Base-by-base conservation (phyloP, 176 grass and related monocot species). In the Avena sativa region DNA sequence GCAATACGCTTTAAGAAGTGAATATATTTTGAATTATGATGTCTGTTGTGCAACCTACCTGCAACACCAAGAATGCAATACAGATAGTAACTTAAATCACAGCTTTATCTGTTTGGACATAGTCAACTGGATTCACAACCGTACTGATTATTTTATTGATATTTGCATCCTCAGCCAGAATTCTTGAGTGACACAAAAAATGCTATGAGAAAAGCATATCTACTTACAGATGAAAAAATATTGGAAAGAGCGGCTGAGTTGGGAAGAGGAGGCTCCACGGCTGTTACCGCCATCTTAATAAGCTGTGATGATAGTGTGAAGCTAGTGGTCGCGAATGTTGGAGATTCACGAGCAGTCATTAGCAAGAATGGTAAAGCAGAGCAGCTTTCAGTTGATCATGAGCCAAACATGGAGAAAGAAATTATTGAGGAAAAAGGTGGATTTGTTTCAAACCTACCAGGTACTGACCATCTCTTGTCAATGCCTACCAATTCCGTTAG, bases 261-360 rank as follows among this genome's bases (percentile, higher is more conserved):
- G 76, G 96, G 96, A 85, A 90, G 88, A 89, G 96, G 96, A 71
- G 96, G 96, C 77, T 98, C 96, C 55, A 98, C 96, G 53, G 93
- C 96, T 62, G 96, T 98, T 78, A 98, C 96, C 6, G 92, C 93
- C 49, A 98, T 98, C 74, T 88, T 98, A 89, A 96, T 98, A 83
- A 53, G 83, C 34, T 86, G 78, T 16, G 86, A 88, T 21, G 84
- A 91, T 64, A 89, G 84, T 32, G 84, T 90, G 40, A 89, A 94
- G 64, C 84, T 98, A 63, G 90, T 98, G 10, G 93, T 96, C 20
- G 96, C 93, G 12, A 98, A 98, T 92, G 82, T 98, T 81, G 96
- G 96, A 74, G 96, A 98, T 91, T 98, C 96, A 62, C 88, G 96
- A 34, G 96, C 96, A 12, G 96, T 98, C 71, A 86, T 98, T 78